These are phyloP conservation scores for Sarocladiaceae sp. DNA, from an alignment of 2,329 filamentous ascomycete species.

Conservation along the genomic window DNA sequence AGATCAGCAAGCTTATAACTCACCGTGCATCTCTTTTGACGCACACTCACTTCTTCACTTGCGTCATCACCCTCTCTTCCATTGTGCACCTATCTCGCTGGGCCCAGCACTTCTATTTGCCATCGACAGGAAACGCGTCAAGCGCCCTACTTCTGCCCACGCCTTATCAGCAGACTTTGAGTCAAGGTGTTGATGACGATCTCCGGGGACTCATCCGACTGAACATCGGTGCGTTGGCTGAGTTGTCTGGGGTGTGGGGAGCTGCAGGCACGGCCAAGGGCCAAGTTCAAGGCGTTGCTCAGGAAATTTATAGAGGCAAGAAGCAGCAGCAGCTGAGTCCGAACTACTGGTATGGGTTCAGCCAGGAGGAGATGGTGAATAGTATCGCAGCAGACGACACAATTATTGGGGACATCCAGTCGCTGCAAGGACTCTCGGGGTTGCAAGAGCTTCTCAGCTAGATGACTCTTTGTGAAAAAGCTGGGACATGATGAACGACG, in stretches of 20 bases:
- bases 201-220: slow-evolving; percentile 73
- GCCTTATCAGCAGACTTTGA: slow-evolving; percentile 1
- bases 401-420: slow-evolving; percentile 46
- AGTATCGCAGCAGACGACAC: slow-evolving; percentile 47
- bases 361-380: slow-evolving; percentile 45
- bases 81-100: slow-evolving; percentile 81
- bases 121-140: slow-evolving; percentile 47
- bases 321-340: slow-evolving; percentile 49
- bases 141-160: slow-evolving; percentile 28
- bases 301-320: slow-evolving; percentile 63
- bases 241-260: slow-evolving; percentile 66
- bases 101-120: slow-evolving; percentile 30
- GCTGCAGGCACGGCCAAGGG: slow-evolving; percentile 65
- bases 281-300: slow-evolving; percentile 75
- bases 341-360: slow-evolving; percentile 44
- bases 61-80: slow-evolving; percentile 71
- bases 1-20: slow-evolving; percentile 70
- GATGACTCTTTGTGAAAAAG: background rate
- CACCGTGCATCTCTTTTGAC: slow-evolving; percentile 63
- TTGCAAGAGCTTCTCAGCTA: background rate
- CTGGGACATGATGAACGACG: background rate
- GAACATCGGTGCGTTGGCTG: slow-evolving; percentile 71
- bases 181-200: slow-evolving; percentile 48
- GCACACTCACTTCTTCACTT: slow-evolving; percentile 82
- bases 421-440: background rate